Base-by-base conservation (phyloP, 495 filamentous ascomycete species). In the Daldinia decipiens region DNA sequence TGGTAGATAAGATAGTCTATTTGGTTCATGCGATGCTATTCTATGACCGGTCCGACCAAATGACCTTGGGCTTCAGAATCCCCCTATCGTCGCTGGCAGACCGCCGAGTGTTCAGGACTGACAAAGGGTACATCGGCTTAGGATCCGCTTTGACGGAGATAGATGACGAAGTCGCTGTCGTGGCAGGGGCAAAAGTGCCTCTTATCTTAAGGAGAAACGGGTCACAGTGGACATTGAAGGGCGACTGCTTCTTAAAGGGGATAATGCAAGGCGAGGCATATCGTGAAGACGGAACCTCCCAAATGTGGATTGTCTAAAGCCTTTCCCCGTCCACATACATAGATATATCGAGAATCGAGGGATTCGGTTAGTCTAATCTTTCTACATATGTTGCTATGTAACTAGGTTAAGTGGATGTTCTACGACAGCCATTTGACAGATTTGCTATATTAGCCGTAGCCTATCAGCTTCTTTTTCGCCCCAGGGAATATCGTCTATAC, bases 211-310 rank as follows among this genome's bases (percentile, higher is more conserved):
- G 69, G 19, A 17, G 58, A 19, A 62, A 27, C 3, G 59, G 27
- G 5, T 60, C 69, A 24, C 53, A 61, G 17, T 72, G 69, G 69
- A 59, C 64, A 9, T 15, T 72, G n/a, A 64, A 72, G 51, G 69
- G 69, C 55, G 69, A 72, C 59, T 72, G 69, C 50, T 72, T 67
- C 54, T 38, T 72, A 52, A 72, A 68, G 26, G 69, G 69, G 39
- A 56, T 68, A 34, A 72, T 72, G 69, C 64, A 57, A 57, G 69
- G 69, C 24, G 64, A 72, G 34, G 69, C 64, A 8, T 72, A 72
- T 68, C 54, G 36, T 21, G 69, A 72, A 40, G 54, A 72, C 9
- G 64, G 68, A 52, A 59, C 29, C 17, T 56, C 27, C 11, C 54
- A 38, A 39, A 72, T 72, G 55, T 64, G 69, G 64, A 72, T 72